These are phyloP conservation scores for Sporobolomyces roseus DNA, from an alignment of 768 basidiomycete species.

Conservation along the genomic window DNA sequence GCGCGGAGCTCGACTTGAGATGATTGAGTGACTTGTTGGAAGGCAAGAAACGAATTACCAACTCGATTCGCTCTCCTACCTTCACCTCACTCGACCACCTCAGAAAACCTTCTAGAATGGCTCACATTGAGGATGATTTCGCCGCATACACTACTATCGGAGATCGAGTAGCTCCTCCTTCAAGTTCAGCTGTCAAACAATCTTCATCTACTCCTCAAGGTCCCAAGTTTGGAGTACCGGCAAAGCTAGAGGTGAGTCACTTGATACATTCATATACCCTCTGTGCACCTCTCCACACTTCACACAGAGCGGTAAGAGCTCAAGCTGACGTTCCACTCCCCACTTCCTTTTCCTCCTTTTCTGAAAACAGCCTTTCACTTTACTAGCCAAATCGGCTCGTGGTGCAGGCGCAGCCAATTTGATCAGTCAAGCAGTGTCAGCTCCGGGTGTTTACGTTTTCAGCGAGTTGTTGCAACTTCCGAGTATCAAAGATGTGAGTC, in stretches of 20 bases:
- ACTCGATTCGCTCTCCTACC: neutral
- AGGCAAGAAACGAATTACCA: too few relatives aligned
- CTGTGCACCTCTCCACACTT: too few relatives aligned
- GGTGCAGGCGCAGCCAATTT: slow-evolving; percentile 90
- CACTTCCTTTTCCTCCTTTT: neutral
- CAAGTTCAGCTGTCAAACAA: neutral
- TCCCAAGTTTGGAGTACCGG: slow-evolving; percentile 30
- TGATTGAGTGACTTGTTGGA: too few relatives aligned
- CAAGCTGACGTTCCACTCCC: too few relatives aligned
- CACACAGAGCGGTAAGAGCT: too few relatives aligned
- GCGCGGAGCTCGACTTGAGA: too few relatives aligned
- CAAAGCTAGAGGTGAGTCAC: slow-evolving; percentile 42
- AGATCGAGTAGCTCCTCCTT: slow-evolving; percentile 4
- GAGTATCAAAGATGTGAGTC: slow-evolving; percentile 74
- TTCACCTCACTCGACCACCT: neutral
- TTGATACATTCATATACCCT: too few relatives aligned
- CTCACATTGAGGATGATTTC: slow-evolving; percentile 26
- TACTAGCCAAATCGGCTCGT: slow-evolving; percentile 86
- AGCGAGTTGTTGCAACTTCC: slow-evolving; percentile 77
- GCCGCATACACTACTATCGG: slow-evolving; percentile 34
- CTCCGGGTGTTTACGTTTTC: slow-evolving; percentile 88
- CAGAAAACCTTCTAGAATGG: neutral
- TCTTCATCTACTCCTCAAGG: slow-evolving; percentile 2
- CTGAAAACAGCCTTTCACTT: slow-evolving; percentile 76
- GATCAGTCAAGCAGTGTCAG: slow-evolving; percentile 76